Evolutionary conservation across 139 green algal genomes (phyloP).

Genomic region (Coelastrella sp.): DNA sequence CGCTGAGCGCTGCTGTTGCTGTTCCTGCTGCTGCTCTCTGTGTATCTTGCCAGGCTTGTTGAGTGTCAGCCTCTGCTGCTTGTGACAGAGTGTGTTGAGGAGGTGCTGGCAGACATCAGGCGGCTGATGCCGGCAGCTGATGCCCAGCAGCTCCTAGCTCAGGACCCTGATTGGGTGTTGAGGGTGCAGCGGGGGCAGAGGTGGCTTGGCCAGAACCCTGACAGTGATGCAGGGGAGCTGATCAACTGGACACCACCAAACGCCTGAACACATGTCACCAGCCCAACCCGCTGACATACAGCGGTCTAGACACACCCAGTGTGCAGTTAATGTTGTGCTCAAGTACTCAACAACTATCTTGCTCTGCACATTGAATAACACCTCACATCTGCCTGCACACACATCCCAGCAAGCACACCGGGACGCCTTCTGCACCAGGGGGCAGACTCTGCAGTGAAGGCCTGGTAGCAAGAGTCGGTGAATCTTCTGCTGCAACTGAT

Average conservation of each 20-base stretch:
- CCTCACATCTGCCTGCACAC: no score
- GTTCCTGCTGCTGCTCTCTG: not conserved
- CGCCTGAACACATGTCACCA: not conserved
- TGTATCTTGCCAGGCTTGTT: constrained; percentile 14
- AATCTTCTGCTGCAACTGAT: no score
- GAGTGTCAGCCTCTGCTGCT: constrained; percentile 33
- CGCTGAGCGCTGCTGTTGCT: not conserved
- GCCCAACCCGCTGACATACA: no score
- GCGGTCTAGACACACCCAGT: no score
- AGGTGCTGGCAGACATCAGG: constrained; percentile 36
- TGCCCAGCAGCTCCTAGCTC: not conserved
- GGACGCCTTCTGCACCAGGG: no score
- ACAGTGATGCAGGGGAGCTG: constrained; percentile 9
- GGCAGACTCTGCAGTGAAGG: no score
- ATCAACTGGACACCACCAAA: constrained; percentile 22
- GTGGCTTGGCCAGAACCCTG: constrained; percentile 27
- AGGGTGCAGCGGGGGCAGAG: constrained; percentile 32
- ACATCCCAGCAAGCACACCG: no score
- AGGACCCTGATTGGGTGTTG: constrained; percentile 29
- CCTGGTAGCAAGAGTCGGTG: no score
- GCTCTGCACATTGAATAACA: no score
- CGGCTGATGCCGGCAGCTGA: constrained; percentile 15
- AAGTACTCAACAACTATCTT: no score
- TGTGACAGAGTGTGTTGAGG: constrained; percentile 24
- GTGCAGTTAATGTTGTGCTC: no score